A percentile compares a stretch with the other conserved stretches of the same genome.
These are phyloP conservation scores for Plasmodium knowlesi DNA, from an alignment of 169 alveolate species.

Conservation along the genomic window DNA sequence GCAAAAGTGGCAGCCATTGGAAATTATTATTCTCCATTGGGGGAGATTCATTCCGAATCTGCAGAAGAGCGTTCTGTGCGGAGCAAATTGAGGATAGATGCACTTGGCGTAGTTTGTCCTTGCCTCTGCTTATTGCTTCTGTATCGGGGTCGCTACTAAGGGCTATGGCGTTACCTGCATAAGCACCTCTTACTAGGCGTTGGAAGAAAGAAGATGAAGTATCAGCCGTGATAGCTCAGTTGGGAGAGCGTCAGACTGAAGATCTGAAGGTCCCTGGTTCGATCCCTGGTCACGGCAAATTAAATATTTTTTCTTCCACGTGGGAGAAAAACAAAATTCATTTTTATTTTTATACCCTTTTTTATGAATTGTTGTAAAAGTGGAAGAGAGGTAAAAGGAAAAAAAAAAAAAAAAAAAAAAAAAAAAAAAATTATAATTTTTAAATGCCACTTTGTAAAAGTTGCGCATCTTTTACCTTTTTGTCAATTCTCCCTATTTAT, in stretches of 20 bases:
- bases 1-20: not conserved
- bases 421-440: too few relatives aligned
- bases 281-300: constrained; percentile 98
- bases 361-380: not conserved
- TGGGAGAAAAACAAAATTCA: too few relatives aligned
- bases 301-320: not conserved
- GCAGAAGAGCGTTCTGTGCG: not conserved
- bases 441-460: not conserved
- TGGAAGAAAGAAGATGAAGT: not conserved
- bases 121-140: not conserved
- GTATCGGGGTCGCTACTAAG: not conserved
- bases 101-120: not conserved
- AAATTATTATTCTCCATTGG: not conserved
- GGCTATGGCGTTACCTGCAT: not conserved
- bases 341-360: not conserved
- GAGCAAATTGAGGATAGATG: not conserved
- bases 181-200: not conserved
- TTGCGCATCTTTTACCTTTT: not conserved
- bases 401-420: too few relatives aligned
- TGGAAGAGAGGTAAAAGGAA: not conserved
- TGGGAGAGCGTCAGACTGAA: constrained; percentile 99
- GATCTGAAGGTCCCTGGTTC: constrained; percentile 99
- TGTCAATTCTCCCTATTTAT: not conserved
- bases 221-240: constrained; percentile 96
- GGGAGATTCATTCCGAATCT: not conserved